Evolutionary conservation across 192 early-diverging fungal genomes (phyloP), one percentile per base, ranked within the genome.

Genomic region (Coemansia sp.): DNA sequence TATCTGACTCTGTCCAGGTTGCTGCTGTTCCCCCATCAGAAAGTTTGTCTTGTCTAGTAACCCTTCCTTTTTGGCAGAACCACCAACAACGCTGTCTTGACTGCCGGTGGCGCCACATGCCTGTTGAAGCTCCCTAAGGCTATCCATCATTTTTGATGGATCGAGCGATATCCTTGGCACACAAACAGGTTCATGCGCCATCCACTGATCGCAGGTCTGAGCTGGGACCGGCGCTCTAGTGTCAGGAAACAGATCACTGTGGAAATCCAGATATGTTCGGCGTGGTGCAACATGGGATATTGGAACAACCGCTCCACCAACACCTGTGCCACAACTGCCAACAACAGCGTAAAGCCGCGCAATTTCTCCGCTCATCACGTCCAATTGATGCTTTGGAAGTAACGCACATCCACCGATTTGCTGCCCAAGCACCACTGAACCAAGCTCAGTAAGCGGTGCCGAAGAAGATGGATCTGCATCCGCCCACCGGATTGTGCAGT

Each of bases 211-310:
- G 39, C 78, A 83, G 5, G 88, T 75, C 46, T 89, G 68, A 4
- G 84, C 83, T 14, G 88, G 81, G 7, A 83, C 14, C 42, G 69
- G 65, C 61, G 76, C 86, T 37, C 88, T 86, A 13, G 95, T 94
- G 16, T 93, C 91, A 19, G 95, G 95, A 68, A 90, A 97, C 13
- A 97, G 69, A 54, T 97, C 95, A 12, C 75, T 68, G 67, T 95
- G 91, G 64, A 94, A 97, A 60, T 94, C 93, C 12, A 91, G 79
- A 65, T 94, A 91, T 25, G 85, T 83, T 75, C 90, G 70, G 17
- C 79, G 85, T 4, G 93, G 92, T 0, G 93, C 85, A 17, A 84
- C 72, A 42, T 85, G 87, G 7, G 85, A 80, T 37, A 96, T 76
- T 5, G 93, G 94, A 59, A 94, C 74, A 10, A 95, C 75, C 20